phyloP scores from a whole-genome alignment of 2,329 filamentous ascomycete species.

The Ramularia endophylla region DNA sequence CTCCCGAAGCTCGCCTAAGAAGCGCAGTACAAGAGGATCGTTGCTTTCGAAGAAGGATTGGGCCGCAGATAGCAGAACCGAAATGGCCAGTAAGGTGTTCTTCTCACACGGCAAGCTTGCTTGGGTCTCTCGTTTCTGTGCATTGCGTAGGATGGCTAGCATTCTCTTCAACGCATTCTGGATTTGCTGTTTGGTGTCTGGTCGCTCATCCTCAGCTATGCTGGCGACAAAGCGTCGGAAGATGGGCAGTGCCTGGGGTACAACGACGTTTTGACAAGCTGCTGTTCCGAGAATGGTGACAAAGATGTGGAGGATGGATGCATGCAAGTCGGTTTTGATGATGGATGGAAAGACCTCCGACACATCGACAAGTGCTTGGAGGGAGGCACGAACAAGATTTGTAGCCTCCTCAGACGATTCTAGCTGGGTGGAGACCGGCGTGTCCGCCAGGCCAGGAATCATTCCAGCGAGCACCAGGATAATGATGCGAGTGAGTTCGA shows the following conservation, averaged over 20 bases:
- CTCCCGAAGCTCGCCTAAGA: conserved; percentile 75
- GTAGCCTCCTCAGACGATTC: conserved; percentile 77
- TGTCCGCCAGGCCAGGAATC: conserved; percentile 71
- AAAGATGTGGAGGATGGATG: conserved; percentile 95
- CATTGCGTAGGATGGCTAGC: conserved; percentile 69
- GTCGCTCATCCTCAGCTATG: conserved; percentile 47
- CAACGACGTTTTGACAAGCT: conserved; percentile 77
- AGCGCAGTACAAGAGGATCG: conserved; percentile 68
- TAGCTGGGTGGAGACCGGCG: conserved; percentile 47
- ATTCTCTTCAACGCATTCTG: conserved; percentile 79
- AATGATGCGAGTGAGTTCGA: conserved; percentile 93
- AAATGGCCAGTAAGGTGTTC: conserved; percentile 82
- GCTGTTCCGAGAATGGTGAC: conserved; percentile 85
- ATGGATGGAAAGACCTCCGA: conserved; percentile 94
- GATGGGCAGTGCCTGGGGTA: conserved; percentile 83
- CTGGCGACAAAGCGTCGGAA: conserved; percentile 84
- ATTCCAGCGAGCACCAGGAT: conserved; percentile 85
- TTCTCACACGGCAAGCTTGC: conserved; percentile 83
- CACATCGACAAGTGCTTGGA: conserved; percentile 87
- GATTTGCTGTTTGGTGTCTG: conserved; percentile 60
- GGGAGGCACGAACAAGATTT: conserved; percentile 67
- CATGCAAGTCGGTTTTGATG: conserved; percentile 93
- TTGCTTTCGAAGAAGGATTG: conserved; percentile 57
- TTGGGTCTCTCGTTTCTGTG: conserved; percentile 69
- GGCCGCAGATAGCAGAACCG: conserved; percentile 78